Evolutionary conservation across 2,329 filamentous ascomycete species (phyloP).

Genomic region (Trichoderma sp.): DNA sequence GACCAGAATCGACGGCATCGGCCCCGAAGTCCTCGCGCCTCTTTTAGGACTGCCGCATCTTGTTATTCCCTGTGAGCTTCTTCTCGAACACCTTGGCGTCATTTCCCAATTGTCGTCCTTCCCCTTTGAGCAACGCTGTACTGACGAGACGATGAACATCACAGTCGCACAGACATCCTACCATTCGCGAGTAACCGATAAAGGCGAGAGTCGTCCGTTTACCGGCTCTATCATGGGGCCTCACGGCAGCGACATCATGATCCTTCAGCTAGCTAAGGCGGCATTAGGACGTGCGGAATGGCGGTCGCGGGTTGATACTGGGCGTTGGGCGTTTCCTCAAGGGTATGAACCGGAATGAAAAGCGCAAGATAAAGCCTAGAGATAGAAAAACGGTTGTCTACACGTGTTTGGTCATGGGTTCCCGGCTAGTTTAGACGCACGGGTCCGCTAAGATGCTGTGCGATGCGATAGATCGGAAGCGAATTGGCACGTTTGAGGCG

Average conservation of each 20-base stretch:
- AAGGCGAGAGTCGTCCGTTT: conserved; percentile 31
- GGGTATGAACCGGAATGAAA: not conserved
- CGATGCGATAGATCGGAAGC: conserved; percentile 6
- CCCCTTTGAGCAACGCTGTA: not conserved
- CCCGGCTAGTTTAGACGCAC: not conserved
- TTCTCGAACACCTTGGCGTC: not conserved
- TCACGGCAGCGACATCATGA: conserved; percentile 27
- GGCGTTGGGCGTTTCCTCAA: conserved; percentile 32
- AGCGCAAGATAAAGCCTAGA: not conserved
- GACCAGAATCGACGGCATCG: conserved; percentile 27
- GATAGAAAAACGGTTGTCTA: not conserved
- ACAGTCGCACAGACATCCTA: conserved; percentile 27
- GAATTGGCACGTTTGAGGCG: conserved; percentile 10
- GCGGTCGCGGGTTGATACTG: conserved; percentile 30
- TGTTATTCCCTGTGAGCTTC: conserved; percentile 35
- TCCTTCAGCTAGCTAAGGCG: conserved; percentile 31
- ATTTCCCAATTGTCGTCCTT: not conserved
- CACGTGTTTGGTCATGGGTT: not conserved
- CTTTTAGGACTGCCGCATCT: conserved; percentile 34
- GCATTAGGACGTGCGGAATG: conserved; percentile 30
- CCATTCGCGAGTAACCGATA: conserved; percentile 29
- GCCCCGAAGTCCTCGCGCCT: conserved; percentile 28
- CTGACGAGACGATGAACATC: not conserved
- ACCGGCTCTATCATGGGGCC: conserved; percentile 32
- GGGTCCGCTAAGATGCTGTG: not conserved